Conservation (phyloP, 768 basidiomycete species). For the Lactarius trivialis region DNA sequence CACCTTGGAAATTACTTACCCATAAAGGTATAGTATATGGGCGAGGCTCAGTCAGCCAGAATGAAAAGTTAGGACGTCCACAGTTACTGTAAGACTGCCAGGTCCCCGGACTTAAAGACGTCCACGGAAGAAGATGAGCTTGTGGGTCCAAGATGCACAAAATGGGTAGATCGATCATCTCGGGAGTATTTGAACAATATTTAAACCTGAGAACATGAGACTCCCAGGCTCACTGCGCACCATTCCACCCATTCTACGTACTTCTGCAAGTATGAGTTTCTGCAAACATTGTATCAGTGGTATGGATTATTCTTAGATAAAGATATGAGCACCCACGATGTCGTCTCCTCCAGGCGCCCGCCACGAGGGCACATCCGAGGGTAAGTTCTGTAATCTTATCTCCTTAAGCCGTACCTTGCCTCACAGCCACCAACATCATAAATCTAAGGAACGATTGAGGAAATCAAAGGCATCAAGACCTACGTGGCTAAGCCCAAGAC, state of each 20-base stretch:
- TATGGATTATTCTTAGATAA: slow-evolving; percentile 22
- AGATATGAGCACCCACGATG: background rate
- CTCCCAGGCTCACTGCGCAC: background rate
- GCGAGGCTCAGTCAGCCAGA: too few relatives aligned
- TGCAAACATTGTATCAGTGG: slow-evolving; percentile 53
- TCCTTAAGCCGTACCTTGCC: too few relatives aligned
- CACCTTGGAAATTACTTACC: background rate
- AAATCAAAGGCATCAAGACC: slow-evolving; percentile 34
- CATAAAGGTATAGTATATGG: background rate
- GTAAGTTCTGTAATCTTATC: slow-evolving; percentile 22
- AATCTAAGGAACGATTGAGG: slow-evolving; percentile 30
- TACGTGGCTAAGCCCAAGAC: slow-evolving; percentile 38
- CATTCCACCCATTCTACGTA: background rate
- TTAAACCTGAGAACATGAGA: background rate
- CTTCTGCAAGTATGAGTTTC: slow-evolving; percentile 37
- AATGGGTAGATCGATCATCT: background rate
- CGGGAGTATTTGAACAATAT: slow-evolving; percentile 6
- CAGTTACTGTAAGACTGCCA: background rate
- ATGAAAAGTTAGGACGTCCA: background rate
- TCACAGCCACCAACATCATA: background rate
- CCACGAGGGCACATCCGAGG: slow-evolving; percentile 34
- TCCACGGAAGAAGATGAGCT: background rate
- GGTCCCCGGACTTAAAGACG: background rate
- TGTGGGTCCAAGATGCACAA: background rate
- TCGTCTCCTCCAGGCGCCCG: slow-evolving; percentile 27